Percentiles rank a stretch among this genome's conserved stretches.
Evolutionary conservation across 371 early-diverging fungal genomes (phyloP).

Genomic region (Saksenaea vasiformis): DNA sequence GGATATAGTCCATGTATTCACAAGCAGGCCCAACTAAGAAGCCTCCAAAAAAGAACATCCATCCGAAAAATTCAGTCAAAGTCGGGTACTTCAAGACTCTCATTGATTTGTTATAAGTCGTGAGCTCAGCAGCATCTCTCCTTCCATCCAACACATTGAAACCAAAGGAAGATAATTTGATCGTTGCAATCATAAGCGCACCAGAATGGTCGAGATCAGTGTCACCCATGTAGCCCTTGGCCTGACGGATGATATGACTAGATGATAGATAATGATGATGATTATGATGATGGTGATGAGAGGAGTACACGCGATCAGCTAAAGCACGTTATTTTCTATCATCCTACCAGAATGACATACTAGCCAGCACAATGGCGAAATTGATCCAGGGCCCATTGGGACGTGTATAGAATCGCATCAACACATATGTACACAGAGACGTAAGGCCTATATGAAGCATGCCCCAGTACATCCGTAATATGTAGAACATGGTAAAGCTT

Average conservation of each 20-base stretch:
- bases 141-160: conserved; percentile 60
- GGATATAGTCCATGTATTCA: conserved; percentile 73
- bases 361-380: conserved; percentile 72
- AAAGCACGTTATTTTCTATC: not conserved
- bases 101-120: conserved; percentile 64
- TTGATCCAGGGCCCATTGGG: conserved; percentile 66
- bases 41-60: conserved; percentile 85
- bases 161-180: conserved; percentile 87
- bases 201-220: conserved; percentile 82
- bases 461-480: conserved; percentile 64
- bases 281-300: too few relatives aligned
- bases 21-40: conserved; percentile 89
- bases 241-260: conserved; percentile 67
- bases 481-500: conserved; percentile 55
- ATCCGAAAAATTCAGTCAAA: conserved; percentile 83
- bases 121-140: conserved; percentile 20
- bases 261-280: not conserved
- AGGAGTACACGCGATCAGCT: too few relatives aligned
- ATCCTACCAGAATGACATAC: conserved; percentile 73
- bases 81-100: conserved; percentile 65
- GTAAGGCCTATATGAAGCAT: conserved; percentile 66
- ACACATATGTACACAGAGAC: conserved; percentile 57
- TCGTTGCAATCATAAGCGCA: conserved; percentile 88
- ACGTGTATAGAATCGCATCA: conserved; percentile 48
- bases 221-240: conserved; percentile 49